Evolutionary conservation across 352 stramenopile species (phyloP), one percentile per base, ranked within the genome.

Genomic region (Phytophthora ohioensis): DNA sequence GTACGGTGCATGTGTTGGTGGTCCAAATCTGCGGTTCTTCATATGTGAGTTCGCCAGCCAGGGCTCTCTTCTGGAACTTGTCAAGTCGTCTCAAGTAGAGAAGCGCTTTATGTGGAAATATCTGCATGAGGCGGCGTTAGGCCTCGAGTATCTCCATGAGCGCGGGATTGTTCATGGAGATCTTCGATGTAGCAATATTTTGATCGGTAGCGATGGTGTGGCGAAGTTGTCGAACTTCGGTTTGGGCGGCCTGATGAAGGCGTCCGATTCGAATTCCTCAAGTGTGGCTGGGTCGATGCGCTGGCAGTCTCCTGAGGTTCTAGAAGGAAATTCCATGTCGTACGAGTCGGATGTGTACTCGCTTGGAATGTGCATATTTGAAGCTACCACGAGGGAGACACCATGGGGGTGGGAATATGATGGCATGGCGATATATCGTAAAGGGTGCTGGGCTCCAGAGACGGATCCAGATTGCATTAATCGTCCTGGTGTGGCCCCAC

Each of bases 281-380:
- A 30, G 15, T 30, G 1, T 5, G 9, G 11, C 21, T n/a, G 35
- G n/a, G 6, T 46, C 35, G 3, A 41, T 58, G 11, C 51, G 53
- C 2, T 73, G 69, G 69, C 52, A 56, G n/a, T 39, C 64, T 15
- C 58, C 54, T 31, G 64, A 77, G 36, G 62, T 57, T 57, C 5
- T 62, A 36, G 15, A 21, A 43, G 42, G 55, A 1, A 15, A 46
- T 0, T 9, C 11, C 3, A 41, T 55, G 10, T 67, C 60, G 2
- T 32, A 31, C 12, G 12, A 12, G 15, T 68, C 69, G 5, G 17
- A 21, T 21, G 1, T 21, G 21, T 21, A 21, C 1, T 21, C 21
- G 21, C 1, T 21, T 21, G 21, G 21, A 21, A 21, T 21, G 21
- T 21, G 21, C 46, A 72, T 76, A 49, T 34, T 76, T 13, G 63